Evolutionary conservation across 495 filamentous ascomycete species (phyloP).

Genomic region (Talaromyces trachyspermus): DNA sequence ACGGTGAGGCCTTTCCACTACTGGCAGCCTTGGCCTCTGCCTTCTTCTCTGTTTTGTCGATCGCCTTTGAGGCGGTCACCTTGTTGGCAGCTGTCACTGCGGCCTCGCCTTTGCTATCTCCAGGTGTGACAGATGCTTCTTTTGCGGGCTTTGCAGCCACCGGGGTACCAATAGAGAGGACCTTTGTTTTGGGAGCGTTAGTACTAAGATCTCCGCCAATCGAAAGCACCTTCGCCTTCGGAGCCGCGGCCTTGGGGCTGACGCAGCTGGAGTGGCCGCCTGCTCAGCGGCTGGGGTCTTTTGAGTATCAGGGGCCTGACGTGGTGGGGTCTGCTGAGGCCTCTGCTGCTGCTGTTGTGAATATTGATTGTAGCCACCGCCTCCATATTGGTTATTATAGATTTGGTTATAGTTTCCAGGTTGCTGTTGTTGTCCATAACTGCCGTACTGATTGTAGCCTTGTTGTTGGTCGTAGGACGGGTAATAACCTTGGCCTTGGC

Average conservation of each 20-base stretch:
- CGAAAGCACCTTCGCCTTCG: conserved; percentile 64
- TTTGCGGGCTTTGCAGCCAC: conserved; percentile 31
- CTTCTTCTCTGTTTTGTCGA: conserved; percentile 67
- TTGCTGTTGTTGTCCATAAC: conserved; percentile 41
- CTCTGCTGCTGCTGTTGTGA: conserved; percentile 45
- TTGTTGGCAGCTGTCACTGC: conserved; percentile 53
- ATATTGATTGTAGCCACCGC: conserved; percentile 39
- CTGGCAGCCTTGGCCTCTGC: conserved; percentile 34
- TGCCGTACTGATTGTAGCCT: conserved; percentile 36
- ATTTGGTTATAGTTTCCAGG: conserved; percentile 51
- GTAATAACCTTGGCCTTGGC: conserved; percentile 46
- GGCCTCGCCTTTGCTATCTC: conserved; percentile 47
- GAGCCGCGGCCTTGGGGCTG: conserved; percentile 26
- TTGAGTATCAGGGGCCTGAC: conserved; percentile 49
- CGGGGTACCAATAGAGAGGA: conserved; percentile 56
- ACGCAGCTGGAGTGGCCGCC: conserved; percentile 22
- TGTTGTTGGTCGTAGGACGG: conserved; percentile 33
- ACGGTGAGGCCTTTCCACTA: conserved; percentile 68
- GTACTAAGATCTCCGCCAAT: conserved; percentile 45
- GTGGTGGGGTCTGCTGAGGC: no score
- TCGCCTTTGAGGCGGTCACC: conserved; percentile 70
- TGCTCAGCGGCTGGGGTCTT: conserved; percentile 30
- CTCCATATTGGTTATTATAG: conserved; percentile 50
- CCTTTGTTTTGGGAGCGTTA: conserved; percentile 52
- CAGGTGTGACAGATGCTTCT: conserved; percentile 38